Base-by-base conservation (phyloP, 2,329 filamentous ascomycete genomes). In the Alternaria sp. region DNA sequence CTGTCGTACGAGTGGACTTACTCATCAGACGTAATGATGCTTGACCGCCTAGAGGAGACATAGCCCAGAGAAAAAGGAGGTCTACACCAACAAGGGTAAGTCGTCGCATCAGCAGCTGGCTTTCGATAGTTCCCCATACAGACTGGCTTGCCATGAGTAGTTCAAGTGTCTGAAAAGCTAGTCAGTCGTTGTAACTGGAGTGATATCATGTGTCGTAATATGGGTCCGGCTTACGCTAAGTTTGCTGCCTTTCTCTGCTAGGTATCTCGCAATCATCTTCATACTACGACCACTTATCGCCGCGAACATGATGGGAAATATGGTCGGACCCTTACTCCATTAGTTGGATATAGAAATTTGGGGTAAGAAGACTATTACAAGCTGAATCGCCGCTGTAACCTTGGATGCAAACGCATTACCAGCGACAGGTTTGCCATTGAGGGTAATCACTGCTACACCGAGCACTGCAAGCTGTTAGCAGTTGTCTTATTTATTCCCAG, bases 21-120 rank as follows among this genome's bases (percentile, higher is more conserved):
- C n/a, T 26, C 58, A 78, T 61, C 1, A 78, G 23, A 10, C 75
- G 70, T 1, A 79, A 62, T 3, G 74, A 75, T 7, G 73, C 75
- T 54, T 79, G 75, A 37, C 76, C 76, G 1, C 76, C 76, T 0
- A 79, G 37, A 0, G 76, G 77, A 2, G 77, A 79, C 2, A 79
- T 17, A 3, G 72, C 58, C 75, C 77, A 78, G 0, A 79, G 58
- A 17, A 77, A 71, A 0, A 77, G 50, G 0, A 79, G 52, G 24
- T 74, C 72, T 0, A 49, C 67, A 0, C 76, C 76, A 11, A 77
- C 69, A 0, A 76, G 0, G 1, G 73, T 76, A 0, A 78, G 28
- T 0, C 67, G 49, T 14, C 63, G 68, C 65, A 78, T 71, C 0
- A 71, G 34, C 0, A 78, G 10, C 40, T 77, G 75, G 24, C 71